phyloP scores from a whole-genome alignment of 805 yeast genomes.

The Yarrowia sp. region DNA sequence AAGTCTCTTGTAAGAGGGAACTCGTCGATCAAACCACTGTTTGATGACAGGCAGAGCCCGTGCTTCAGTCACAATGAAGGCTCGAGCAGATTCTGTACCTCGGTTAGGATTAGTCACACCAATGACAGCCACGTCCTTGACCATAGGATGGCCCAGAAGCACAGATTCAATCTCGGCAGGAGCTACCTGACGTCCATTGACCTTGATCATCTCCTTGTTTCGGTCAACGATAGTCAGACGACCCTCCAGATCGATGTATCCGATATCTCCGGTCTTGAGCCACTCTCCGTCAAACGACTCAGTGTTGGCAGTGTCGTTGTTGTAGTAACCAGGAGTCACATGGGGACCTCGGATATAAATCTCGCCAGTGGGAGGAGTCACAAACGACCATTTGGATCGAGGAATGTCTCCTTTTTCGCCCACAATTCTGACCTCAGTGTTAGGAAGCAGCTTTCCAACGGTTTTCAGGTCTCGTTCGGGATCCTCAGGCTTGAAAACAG shows the following conservation, averaged over 20 bases:
- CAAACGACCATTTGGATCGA: constrained; percentile 25
- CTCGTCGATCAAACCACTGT: constrained; percentile 39
- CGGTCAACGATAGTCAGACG: constrained; percentile 46
- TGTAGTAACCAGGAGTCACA: constrained; percentile 49
- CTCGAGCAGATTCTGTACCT: constrained; percentile 58
- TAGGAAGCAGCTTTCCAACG: not conserved
- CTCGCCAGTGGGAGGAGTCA: constrained; percentile 43
- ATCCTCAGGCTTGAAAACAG: not conserved
- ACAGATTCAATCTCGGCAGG: constrained; percentile 94
- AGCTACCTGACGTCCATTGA: constrained; percentile 70
- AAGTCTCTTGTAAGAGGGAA: constrained; percentile 40
- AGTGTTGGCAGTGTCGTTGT: constrained; percentile 47
- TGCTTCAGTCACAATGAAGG: constrained; percentile 34
- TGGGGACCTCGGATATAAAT: constrained; percentile 53
- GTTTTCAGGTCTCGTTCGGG: not conserved
- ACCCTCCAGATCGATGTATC: constrained; percentile 45
- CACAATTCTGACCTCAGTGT: not conserved
- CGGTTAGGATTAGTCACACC: constrained; percentile 68
- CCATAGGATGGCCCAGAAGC: constrained; percentile 66
- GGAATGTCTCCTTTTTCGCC: not conserved
- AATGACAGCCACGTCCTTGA: constrained; percentile 84
- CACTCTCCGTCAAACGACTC: constrained; percentile 47
- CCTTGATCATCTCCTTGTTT: constrained; percentile 39
- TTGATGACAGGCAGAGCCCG: constrained; percentile 31
- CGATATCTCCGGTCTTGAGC: constrained; percentile 61